phyloP scores from a whole-genome alignment of 2,329 filamentous ascomycete genomes.

The Alternaria arborescens region DNA sequence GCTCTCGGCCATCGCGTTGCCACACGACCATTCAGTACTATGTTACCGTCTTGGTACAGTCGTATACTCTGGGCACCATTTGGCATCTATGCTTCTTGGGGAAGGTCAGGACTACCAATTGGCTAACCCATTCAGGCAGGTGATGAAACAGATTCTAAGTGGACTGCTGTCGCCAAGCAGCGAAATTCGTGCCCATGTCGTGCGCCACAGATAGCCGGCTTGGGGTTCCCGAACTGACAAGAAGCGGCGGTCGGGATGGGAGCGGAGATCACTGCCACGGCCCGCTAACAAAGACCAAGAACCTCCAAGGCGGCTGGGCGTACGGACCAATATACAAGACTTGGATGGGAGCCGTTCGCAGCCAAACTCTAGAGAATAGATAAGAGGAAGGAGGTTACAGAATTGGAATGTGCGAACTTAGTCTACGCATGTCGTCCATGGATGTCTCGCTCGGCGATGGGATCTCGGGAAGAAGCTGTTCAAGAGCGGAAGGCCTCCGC shows the following conservation, averaged over 20 bases:
- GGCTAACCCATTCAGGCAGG: constrained; percentile 19
- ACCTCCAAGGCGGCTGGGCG: constrained; percentile 1
- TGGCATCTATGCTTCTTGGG: constrained; percentile 22
- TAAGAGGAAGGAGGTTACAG: constrained; percentile 3
- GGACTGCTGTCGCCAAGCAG: constrained; percentile 7
- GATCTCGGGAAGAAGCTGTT: not conserved
- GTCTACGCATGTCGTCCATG: not conserved
- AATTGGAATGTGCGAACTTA: constrained; percentile 12
- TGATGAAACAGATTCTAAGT: constrained; percentile 1
- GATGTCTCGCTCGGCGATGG: constrained; percentile 7
- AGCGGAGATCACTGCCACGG: constrained; percentile 4
- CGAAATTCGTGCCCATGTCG: not conserved
- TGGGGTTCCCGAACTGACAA: not conserved
- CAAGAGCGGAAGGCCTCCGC: not conserved
- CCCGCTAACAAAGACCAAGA: constrained; percentile 7
- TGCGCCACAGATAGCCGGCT: constrained; percentile 3
- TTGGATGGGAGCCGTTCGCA: not conserved
- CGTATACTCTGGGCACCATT: constrained; percentile 16
- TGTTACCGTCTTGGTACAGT: constrained; percentile 20
- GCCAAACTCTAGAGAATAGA: not conserved
- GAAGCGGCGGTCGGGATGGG: not conserved
- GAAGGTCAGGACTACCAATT: constrained; percentile 16
- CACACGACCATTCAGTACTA: constrained; percentile 5
- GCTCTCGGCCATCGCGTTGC: constrained; percentile 2
- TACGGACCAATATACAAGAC: constrained; percentile 1